Percentiles rank a stretch among this genome's conserved stretches.
Evolutionary conservation across 73 alveolate species (phyloP).

Genomic region (Uronychia setigera): DNA sequence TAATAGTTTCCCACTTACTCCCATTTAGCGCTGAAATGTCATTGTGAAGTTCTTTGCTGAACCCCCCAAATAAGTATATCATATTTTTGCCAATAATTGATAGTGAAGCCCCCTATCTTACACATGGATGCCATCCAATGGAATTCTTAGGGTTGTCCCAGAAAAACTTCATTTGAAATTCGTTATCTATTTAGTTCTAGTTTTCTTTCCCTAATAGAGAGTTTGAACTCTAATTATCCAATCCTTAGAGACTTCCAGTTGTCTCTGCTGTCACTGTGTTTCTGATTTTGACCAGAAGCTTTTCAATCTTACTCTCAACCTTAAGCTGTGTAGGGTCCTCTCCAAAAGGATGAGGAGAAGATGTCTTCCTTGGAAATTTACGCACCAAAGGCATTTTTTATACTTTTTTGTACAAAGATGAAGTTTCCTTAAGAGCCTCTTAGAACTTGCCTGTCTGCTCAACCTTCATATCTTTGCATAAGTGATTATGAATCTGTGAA

Average conservation of each 20-base stretch:
- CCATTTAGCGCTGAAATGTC: neutral
- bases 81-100: neutral
- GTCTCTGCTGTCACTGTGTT: neutral
- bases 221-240: too few species aligned
- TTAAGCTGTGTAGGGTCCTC: neutral
- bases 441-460: neutral
- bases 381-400: neutral
- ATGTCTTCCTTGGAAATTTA: neutral
- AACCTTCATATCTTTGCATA: neutral
- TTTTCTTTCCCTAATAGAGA: neutral
- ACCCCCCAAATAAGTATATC: neutral
- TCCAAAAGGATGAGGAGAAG: neutral
- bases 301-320: neutral
- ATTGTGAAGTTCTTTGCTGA: neutral
- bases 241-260: too few species aligned
- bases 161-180: too few species aligned
- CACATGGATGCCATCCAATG: neutral
- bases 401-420: neutral
- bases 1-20: neutral
- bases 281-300: neutral
- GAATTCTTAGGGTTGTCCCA: neutral
- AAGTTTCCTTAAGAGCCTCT: neutral
- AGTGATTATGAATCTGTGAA: neutral
- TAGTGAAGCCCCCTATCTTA: neutral
- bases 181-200: neutral